Evolutionary conservation across 768 basidiomycete species (phyloP).

Genomic region (Trametes maxima): DNA sequence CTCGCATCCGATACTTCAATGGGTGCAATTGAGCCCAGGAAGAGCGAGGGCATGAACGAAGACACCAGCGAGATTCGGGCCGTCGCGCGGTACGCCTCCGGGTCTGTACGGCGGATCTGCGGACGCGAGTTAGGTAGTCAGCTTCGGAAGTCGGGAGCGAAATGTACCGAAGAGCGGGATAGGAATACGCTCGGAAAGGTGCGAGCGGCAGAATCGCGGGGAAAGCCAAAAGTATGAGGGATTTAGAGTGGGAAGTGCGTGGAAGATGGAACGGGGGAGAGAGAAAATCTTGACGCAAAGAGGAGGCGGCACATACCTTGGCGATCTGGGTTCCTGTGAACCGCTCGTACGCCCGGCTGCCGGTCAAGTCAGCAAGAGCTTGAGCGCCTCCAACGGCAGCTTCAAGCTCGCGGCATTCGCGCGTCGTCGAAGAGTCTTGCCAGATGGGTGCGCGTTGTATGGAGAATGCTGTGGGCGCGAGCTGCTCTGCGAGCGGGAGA

Average conservation of each 20-base stretch:
- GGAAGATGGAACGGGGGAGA: constrained; percentile 9
- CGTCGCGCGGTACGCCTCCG: constrained; percentile 59
- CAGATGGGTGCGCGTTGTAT: constrained; percentile 75
- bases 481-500: constrained; percentile 56
- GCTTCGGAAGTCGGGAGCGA: constrained; percentile 8
- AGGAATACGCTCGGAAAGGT: constrained; percentile 9
- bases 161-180: neutral
- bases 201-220: constrained; percentile 15
- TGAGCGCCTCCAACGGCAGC: constrained; percentile 69
- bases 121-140: constrained; percentile 1
- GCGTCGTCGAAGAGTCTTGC: constrained; percentile 87
- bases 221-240: neutral
- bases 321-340: constrained; percentile 89
- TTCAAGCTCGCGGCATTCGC: constrained; percentile 73
- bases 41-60: constrained; percentile 82
- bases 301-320: constrained; percentile 47
- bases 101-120: constrained; percentile 59
- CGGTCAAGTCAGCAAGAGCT: constrained; percentile 71
- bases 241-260: neutral
- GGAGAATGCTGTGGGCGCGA: constrained; percentile 68
- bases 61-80: constrained; percentile 77
- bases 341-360: constrained; percentile 83
- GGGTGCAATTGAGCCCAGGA: constrained; percentile 74
- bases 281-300: neutral
- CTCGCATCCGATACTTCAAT: constrained; percentile 89